Evolutionary conservation across 2,329 filamentous ascomycete species (phyloP).

Genomic region (Fusarium chaquense): DNA sequence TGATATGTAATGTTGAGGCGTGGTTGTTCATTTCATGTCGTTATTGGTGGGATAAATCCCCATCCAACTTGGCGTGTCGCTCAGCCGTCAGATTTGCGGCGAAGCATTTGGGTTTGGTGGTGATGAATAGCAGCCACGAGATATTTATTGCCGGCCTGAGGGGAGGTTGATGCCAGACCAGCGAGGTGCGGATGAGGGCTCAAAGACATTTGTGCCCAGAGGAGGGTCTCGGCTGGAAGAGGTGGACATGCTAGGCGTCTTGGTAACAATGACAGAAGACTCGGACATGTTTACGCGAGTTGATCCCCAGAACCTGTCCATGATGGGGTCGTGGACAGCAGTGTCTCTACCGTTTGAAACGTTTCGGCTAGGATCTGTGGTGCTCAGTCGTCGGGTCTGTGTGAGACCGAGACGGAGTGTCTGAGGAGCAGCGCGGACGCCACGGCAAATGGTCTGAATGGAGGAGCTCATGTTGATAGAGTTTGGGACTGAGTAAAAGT

Average conservation of each 20-base stretch:
- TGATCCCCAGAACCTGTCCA: constrained; percentile 40
- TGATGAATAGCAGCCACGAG: neutral
- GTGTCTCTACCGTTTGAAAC: constrained; percentile 26
- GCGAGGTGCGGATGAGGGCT: constrained; percentile 39
- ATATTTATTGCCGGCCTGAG: constrained; percentile 13
- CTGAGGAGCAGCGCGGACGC: constrained; percentile 26
- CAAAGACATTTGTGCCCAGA: constrained; percentile 40
- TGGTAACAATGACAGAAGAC: constrained; percentile 3
- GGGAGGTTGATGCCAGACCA: constrained; percentile 36
- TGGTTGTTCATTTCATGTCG: constrained; percentile 4
- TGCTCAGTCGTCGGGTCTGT: constrained; percentile 36
- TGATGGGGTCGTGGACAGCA: constrained; percentile 41
- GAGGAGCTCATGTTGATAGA: constrained; percentile 39
- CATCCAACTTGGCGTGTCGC: neutral
- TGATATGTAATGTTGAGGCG: neutral
- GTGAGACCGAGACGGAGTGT: constrained; percentile 25
- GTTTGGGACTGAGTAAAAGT: neutral
- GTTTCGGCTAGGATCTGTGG: constrained; percentile 25
- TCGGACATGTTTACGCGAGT: constrained; percentile 15
- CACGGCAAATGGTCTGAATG: constrained; percentile 39
- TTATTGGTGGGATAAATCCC: constrained; percentile 7
- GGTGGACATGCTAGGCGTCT: constrained; percentile 9
- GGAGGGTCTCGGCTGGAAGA: constrained; percentile 38
- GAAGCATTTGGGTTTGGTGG: neutral
- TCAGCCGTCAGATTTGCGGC: neutral